Evolutionary conservation across 2,329 filamentous ascomycete species (phyloP), one percentile per base, ranked within the genome.

Genomic region (Trichoderma pleuroti): DNA sequence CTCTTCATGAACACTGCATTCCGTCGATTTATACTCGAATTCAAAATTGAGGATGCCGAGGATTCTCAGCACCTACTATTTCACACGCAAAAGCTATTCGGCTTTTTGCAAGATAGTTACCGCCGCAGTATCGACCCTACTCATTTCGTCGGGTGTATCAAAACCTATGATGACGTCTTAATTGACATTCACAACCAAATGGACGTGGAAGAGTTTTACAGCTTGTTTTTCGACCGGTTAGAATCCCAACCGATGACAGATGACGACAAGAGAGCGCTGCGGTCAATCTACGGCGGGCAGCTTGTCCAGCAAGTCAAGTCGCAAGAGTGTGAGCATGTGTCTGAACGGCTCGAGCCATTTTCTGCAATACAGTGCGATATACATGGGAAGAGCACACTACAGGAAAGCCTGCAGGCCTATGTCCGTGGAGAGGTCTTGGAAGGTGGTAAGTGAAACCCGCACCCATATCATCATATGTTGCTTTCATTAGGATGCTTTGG

Each of bases 161-260:
- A 89, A 75, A 95, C 92, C 0, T 95, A 94, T 71, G 93, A 97
- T 42, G 92, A 94, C 71, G 87, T 90, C 2, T 86, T 88, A 18
- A 97, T 99, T 73, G 94, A 98, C 79, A 91, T 97, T 30, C 89
- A 91, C 70, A 89, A 92, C 71, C 96, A 99, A 80, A 98, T 99
- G 93, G 96, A 99, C 78, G 96, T 98, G 6, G 96, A 98, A 75
- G 94, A 98, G 78, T 99, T 98, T 78, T 98, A 97, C 83, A 97
- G 96, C 76, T 86, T 97, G 5, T 86, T 99, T 0, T 96, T 98
- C 76, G 94, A 97, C 79, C 89, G 94, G 30, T 94, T 94, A 88
- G 97, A 99, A 78, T 88, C 89, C 10, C 93, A 97, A 76, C 89
- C 98, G 74, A 80, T 87, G 21, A 86, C 87, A 11, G 81, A 85